Evolutionary conservation across 2,329 filamentous ascomycete genomes (phyloP).

Genomic region (Onygenales sp.): DNA sequence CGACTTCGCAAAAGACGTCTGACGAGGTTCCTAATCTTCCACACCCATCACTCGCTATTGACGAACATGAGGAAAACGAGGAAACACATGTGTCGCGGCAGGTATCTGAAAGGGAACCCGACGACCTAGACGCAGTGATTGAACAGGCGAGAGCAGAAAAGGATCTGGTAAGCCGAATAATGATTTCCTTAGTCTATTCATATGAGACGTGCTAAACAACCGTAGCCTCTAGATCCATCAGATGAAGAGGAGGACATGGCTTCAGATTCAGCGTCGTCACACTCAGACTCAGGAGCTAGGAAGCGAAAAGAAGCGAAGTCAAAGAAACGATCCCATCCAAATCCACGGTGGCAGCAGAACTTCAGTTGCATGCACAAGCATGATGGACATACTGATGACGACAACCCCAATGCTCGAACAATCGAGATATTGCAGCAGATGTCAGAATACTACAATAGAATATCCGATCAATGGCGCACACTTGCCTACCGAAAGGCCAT

Average conservation of each 20-base stretch:
- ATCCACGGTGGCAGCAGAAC: constrained; percentile 28
- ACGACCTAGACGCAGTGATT: constrained; percentile 58
- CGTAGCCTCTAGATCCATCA: constrained; percentile 40
- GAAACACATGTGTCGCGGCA: background rate
- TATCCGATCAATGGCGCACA: constrained; percentile 68
- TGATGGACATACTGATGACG: constrained; percentile 30
- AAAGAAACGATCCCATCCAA: constrained; percentile 1
- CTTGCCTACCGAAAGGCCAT: constrained; percentile 70
- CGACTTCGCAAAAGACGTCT: background rate
- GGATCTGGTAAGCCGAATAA: constrained; percentile 39
- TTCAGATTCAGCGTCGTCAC: constrained; percentile 9
- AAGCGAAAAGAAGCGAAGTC: constrained; percentile 7
- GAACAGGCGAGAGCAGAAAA: constrained; percentile 51
- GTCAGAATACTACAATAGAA: constrained; percentile 64
- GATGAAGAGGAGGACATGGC: constrained; percentile 28
- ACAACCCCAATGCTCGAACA: constrained; percentile 64
- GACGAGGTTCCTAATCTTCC: constrained; percentile 3
- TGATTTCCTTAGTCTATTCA: background rate
- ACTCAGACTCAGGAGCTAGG: constrained; percentile 11
- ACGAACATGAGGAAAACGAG: background rate
- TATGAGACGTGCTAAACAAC: background rate
- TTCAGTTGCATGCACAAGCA: constrained; percentile 54
- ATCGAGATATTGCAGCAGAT: constrained; percentile 71
- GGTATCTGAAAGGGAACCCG: constrained; percentile 21
- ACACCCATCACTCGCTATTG: background rate